These are phyloP conservation scores for Rhododendron ovatum DNA, from an alignment of 148 eudicot genomes.

Conservation along the genomic window DNA sequence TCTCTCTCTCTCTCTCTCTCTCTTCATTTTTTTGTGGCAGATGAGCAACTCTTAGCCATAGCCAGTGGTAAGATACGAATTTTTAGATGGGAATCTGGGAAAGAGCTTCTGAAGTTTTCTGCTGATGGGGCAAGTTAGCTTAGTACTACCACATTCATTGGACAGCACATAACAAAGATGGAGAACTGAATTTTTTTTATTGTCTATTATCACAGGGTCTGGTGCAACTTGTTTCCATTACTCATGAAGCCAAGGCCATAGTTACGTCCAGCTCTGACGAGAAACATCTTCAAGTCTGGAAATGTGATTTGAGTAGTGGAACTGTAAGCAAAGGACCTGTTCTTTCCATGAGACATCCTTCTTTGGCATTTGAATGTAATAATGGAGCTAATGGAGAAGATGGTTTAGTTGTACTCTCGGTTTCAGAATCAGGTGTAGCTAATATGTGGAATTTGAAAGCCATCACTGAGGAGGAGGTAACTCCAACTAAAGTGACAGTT, in stretches of 20 bases:
- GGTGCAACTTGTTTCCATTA: conserved; percentile 15
- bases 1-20: not conserved
- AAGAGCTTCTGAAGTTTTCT: conserved; percentile 34
- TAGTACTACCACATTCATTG: not conserved
- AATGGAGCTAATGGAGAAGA: conserved; percentile 20
- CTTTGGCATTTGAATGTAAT: conserved; percentile 26
- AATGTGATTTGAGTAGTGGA: conserved; percentile 14
- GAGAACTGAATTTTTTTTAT: not conserved
- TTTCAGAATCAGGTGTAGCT: conserved; percentile 27
- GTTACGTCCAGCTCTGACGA: conserved; percentile 20
- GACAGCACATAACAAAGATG: not conserved
- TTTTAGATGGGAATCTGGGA: conserved; percentile 28
- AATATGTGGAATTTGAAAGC: conserved; percentile 28
- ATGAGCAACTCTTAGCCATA: conserved; percentile 29
- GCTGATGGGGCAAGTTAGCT: conserved; percentile 22
- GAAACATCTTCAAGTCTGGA: conserved; percentile 35
- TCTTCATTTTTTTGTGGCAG: conserved; percentile 11
- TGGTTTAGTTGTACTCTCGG: conserved; percentile 27
- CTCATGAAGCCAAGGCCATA: conserved; percentile 24
- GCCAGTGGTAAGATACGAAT: conserved; percentile 22
- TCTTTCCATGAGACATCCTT: conserved; percentile 28
- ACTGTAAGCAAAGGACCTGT: conserved; percentile 24
- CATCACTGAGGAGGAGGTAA: conserved; percentile 19
- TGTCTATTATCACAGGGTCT: conserved; percentile 17
- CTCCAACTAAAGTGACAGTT: conserved; percentile 29